Evolutionary conservation across 2,329 filamentous ascomycete species (phyloP).

Genomic region (Pseudogymnoascus sp.): DNA sequence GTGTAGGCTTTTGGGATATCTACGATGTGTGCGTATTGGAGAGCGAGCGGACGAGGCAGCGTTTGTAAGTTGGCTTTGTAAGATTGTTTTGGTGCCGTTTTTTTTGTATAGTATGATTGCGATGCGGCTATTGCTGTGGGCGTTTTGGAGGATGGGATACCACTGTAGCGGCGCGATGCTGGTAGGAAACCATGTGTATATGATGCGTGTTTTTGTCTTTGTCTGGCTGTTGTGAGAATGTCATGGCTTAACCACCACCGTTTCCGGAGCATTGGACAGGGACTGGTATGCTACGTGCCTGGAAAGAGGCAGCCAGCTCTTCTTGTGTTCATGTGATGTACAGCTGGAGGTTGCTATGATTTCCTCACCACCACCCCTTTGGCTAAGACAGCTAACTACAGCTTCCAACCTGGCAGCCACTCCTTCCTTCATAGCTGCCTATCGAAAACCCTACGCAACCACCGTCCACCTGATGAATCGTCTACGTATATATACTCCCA

Average conservation of each 20-base stretch:
- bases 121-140: not conserved
- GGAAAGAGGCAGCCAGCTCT: not conserved
- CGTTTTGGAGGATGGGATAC: not conserved
- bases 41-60: not conserved
- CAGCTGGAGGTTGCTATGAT: not conserved
- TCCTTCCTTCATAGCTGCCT: too few species aligned
- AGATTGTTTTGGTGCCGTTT: not conserved
- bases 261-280: too few species aligned
- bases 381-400: not conserved
- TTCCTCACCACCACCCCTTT: not conserved
- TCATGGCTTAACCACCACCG: not conserved
- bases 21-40: not conserved
- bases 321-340: not conserved
- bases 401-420: too few species aligned
- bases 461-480: not conserved
- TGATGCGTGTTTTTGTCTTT: not conserved
- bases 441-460: not conserved
- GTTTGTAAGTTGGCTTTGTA: not conserved
- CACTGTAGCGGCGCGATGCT: not conserved
- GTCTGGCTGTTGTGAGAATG: not conserved
- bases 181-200: not conserved
- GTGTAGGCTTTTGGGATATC: not conserved
- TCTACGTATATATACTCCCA: too few species aligned
- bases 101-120: not conserved
- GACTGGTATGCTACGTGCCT: not conserved